Base-by-base conservation (phyloP, 352 stramenopile genomes). In the Globisporangium canariense region DNA sequence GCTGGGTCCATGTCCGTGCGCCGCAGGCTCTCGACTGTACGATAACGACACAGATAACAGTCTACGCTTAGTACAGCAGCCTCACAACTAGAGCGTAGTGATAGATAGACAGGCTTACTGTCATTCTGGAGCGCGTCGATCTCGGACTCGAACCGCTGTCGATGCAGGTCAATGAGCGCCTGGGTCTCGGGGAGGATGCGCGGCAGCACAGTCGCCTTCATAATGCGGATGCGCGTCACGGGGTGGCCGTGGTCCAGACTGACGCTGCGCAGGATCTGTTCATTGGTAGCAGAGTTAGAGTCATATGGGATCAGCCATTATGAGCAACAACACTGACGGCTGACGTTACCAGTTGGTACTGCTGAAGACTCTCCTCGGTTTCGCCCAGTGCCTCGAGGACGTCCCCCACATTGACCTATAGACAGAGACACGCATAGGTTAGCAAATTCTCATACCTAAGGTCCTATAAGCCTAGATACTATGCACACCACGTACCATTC, bases 161-260 rank as follows among this genome's bases (percentile, higher is more conserved):
- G 78, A 25, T 75, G 72, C 3, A 36, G 32, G 46, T 89, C 76
- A 28, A 92, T 87, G 16, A 82, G 65, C 22, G 74, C 66, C 55
- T 90, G 73, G 3, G 68, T 78, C 22, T 62, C 68, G 2, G 84
- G 85, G 2, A 93, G 68, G 38, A 91, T 79, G 22, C 79, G 76
- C 43, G 82, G 85, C 18, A 91, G 53, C 14, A 91, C 81, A 0
- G 79, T 90, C 6, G 79, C 76, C 62, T 74, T 78, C 81, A 89
- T 87, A 10, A 91, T 65, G 64, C 74, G 79, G 13, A 80, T 72
- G 45, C 75, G 71, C 22, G 77, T 81, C 20, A 63, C 65, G 50
- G 65, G 75, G 10, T 71, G 49, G 25, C 66, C 64, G 20, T 66
- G 32, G 28, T 78, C 65, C 5, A 54, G 20, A 3, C 68, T 63